A percentile compares a stretch with the other conserved stretches of the same genome.
These are phyloP conservation scores for Neoboletus brunneissimus DNA, from an alignment of 768 basidiomycete species.

Conservation along the genomic window DNA sequence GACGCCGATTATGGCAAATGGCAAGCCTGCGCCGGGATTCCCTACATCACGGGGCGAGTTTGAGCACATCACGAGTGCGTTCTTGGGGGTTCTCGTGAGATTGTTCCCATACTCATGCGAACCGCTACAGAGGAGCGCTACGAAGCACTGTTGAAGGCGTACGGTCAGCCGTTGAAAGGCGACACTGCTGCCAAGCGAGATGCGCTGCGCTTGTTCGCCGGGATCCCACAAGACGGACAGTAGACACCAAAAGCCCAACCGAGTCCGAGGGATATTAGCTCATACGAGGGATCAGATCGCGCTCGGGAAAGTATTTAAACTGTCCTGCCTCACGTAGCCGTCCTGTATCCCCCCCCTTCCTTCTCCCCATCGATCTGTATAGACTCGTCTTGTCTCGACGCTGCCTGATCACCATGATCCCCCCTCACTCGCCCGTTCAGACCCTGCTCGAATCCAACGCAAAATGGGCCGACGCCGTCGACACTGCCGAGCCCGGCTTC, in stretches of 20 bases:
- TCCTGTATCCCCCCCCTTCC: no score
- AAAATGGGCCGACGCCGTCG: conserved; percentile 67
- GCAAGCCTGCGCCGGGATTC: conserved; percentile 37
- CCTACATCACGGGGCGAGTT: conserved; percentile 41
- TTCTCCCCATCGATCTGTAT: no score
- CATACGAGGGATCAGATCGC: conserved; percentile 4
- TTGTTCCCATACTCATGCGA: no score
- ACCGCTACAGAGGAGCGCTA: conserved; percentile 40
- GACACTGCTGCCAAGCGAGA: conserved; percentile 41
- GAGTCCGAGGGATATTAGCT: background rate
- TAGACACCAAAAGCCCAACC: no score
- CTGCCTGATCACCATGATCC: background rate
- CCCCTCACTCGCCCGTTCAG: background rate
- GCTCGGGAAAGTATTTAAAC: no score
- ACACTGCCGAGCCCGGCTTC: conserved; percentile 55
- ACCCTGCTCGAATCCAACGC: conserved; percentile 52
- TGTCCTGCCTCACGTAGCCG: no score
- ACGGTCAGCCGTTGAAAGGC: conserved; percentile 35
- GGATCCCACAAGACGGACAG: conserved; percentile 32
- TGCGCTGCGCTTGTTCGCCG: conserved; percentile 36
- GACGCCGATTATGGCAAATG: conserved; percentile 30
- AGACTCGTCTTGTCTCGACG: no score
- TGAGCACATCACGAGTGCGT: conserved; percentile 43
- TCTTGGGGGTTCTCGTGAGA: no score
- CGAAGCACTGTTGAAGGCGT: conserved; percentile 36